A percentile compares a stretch with the other conserved stretches of the same genome.
These are phyloP conservation scores for Neolentinus lepideus DNA, from an alignment of 1,284 basidiomycete genomes.

Conservation along the genomic window DNA sequence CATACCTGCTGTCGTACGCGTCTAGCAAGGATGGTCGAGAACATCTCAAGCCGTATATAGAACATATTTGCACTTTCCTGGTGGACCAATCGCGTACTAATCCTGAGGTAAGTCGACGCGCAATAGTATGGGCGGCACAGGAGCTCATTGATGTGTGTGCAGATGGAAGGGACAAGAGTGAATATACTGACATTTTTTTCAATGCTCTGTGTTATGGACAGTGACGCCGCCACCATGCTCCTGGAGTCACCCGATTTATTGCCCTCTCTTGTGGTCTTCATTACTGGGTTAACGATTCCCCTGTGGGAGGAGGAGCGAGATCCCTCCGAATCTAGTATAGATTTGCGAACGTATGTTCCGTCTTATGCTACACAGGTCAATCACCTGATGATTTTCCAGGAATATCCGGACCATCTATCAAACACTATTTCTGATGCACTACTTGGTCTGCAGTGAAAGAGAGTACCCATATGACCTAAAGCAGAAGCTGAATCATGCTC, in stretches of 20 bases:
- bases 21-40: constrained; percentile 11
- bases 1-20: constrained; percentile 26
- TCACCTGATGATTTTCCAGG: constrained; percentile 24
- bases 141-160: constrained; percentile 1
- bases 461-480: constrained; percentile 42
- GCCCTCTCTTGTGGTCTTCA: constrained; percentile 51
- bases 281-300: constrained; percentile 41
- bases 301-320: constrained; percentile 61
- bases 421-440: constrained; percentile 49
- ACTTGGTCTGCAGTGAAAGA: constrained; percentile 43
- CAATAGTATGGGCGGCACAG: neutral
- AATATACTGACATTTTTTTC: constrained; percentile 49
- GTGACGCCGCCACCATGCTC: constrained; percentile 42
- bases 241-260: constrained; percentile 47
- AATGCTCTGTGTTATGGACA: constrained; percentile 44
- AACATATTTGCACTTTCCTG: constrained; percentile 43
- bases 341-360: constrained; percentile 30
- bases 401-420: constrained; percentile 42
- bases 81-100: constrained; percentile 35
- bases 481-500: constrained; percentile 46
- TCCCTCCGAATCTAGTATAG: constrained; percentile 30
- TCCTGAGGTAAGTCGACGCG: constrained; percentile 31
- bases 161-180: constrained; percentile 37
- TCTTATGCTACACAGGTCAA: neutral
- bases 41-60: constrained; percentile 38